These are phyloP conservation scores for Blastobotrys indianensis DNA, from an alignment of 1,139 yeast genomes.

Conservation along the genomic window DNA sequence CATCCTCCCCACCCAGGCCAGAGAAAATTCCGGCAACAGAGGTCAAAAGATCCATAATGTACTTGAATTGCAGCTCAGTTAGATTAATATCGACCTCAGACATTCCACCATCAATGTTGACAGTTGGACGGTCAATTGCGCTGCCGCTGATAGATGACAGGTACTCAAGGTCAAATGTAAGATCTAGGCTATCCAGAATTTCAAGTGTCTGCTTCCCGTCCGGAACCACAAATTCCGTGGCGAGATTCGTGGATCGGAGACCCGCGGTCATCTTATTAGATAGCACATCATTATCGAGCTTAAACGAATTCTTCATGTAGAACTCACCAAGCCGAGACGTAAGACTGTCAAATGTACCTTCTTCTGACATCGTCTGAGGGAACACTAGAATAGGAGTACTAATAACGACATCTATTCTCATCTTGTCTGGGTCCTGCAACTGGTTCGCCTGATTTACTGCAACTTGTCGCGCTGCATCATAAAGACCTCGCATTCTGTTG, in stretches of 20 bases:
- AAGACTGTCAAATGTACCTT: conserved; percentile 50
- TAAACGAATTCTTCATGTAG: conserved; percentile 60
- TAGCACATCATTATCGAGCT: conserved; percentile 21
- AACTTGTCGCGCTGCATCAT: conserved; percentile 81
- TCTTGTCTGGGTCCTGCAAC: conserved; percentile 54
- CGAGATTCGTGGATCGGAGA: conserved; percentile 60
- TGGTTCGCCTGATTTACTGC: conserved; percentile 67
- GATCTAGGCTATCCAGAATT: conserved; percentile 64
- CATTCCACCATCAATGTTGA: conserved; percentile 53
- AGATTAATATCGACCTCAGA: conserved; percentile 62
- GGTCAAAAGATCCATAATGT: conserved; percentile 50
- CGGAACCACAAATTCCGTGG: conserved; percentile 53
- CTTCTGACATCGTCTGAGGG: conserved; percentile 47
- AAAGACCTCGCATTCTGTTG: conserved; percentile 77
- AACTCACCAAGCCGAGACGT: conserved; percentile 81
- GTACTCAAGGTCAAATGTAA: conserved; percentile 57
- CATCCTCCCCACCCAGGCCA: conserved; percentile 44
- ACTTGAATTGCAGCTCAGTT: conserved; percentile 72
- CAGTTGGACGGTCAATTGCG: conserved; percentile 43
- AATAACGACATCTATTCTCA: conserved; percentile 65
- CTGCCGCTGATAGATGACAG: conserved; percentile 34
- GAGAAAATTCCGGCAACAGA: conserved; percentile 55
- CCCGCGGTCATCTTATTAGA: conserved; percentile 56
- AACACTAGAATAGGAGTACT: conserved; percentile 80
- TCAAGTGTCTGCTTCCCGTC: conserved; percentile 50